Conservation (phyloP, 176 grass and related monocot species). For the Paspalum vaginatum region DNA sequence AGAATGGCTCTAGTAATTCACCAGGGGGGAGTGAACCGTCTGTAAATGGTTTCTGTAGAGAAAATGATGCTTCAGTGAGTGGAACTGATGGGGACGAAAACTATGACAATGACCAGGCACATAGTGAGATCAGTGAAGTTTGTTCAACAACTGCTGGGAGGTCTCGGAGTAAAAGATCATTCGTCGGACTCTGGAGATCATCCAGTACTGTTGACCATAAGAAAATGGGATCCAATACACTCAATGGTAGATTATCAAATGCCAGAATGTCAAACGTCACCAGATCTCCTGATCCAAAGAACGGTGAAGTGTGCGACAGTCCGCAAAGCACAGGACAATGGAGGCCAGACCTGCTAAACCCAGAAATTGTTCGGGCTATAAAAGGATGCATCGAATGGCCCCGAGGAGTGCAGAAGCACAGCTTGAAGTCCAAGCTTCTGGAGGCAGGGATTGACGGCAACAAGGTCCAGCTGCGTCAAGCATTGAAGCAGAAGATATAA, state of each 20-base stretch:
- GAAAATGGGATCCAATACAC: slow-evolving; percentile 48
- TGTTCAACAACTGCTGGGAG: slow-evolving; percentile 46
- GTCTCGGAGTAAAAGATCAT: slow-evolving; percentile 52
- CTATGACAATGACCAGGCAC: slow-evolving; percentile 46
- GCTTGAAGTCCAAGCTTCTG: slow-evolving; percentile 65
- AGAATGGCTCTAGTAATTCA: slow-evolving; percentile 65
- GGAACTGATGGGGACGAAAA: slow-evolving; percentile 73
- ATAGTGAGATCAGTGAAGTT: slow-evolving; percentile 64
- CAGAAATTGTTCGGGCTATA: slow-evolving; percentile 39
- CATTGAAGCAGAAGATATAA: slow-evolving; percentile 71
- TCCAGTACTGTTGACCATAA: slow-evolving; percentile 49
- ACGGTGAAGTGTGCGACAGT: slow-evolving; percentile 37
- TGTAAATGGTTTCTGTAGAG: slow-evolving; percentile 50
- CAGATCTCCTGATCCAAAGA: slow-evolving; percentile 50
- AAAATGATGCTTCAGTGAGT: slow-evolving; percentile 49
- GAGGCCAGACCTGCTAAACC: slow-evolving; percentile 59
- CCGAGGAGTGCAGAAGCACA: slow-evolving; percentile 59
- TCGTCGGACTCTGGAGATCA: slow-evolving; percentile 63
- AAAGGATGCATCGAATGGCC: slow-evolving; percentile 68
- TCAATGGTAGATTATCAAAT: slow-evolving; percentile 52
- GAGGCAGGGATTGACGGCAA: slow-evolving; percentile 54
- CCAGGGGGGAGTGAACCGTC: slow-evolving; percentile 64
- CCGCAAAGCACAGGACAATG: slow-evolving; percentile 54
- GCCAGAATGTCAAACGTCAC: slow-evolving; percentile 45
- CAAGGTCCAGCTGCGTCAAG: slow-evolving; percentile 69